Conservation (phyloP, 306 rosid species). For the Cicer cuneatum region DNA sequence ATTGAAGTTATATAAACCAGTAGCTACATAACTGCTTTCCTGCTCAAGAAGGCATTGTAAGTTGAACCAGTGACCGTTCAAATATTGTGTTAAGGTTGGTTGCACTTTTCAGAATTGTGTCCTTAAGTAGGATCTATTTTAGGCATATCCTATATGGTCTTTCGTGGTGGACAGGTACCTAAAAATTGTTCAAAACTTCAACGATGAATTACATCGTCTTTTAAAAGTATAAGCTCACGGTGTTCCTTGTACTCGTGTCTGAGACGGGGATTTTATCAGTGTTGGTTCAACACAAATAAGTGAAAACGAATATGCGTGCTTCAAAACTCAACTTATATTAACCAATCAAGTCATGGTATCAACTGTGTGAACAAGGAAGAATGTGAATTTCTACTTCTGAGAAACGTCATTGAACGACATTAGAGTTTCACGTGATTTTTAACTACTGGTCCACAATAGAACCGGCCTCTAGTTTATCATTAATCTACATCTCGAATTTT, state of each 20-base stretch:
- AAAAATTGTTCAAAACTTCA: not conserved
- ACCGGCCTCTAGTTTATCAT: not conserved
- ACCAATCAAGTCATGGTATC: not conserved
- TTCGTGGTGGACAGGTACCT: too few relatives aligned
- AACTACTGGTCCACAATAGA: not conserved
- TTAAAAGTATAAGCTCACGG: not conserved
- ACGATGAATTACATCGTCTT: not conserved
- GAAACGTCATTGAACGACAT: not conserved
- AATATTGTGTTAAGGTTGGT: conserved; percentile 52
- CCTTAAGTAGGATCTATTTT: not conserved
- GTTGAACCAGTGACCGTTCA: conserved; percentile 37
- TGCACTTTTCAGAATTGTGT: conserved; percentile 35
- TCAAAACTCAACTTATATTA: not conserved
- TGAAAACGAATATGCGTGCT: not conserved
- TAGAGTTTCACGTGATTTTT: not conserved
- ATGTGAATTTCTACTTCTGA: not conserved
- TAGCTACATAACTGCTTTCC: conserved; percentile 37
- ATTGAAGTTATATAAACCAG: conserved; percentile 52
- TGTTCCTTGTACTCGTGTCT: too few relatives aligned
- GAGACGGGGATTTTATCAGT: not conserved
- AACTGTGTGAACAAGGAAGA: not conserved
- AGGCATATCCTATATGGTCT: not conserved
- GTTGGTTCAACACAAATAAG: not conserved
- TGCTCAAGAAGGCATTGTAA: conserved; percentile 38
- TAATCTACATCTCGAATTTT: conserved; percentile 22